Evolutionary conservation across 1,284 basidiomycete genomes (phyloP), one percentile per base, ranked within the genome.

Genomic region (Ganoderma lucidum): DNA sequence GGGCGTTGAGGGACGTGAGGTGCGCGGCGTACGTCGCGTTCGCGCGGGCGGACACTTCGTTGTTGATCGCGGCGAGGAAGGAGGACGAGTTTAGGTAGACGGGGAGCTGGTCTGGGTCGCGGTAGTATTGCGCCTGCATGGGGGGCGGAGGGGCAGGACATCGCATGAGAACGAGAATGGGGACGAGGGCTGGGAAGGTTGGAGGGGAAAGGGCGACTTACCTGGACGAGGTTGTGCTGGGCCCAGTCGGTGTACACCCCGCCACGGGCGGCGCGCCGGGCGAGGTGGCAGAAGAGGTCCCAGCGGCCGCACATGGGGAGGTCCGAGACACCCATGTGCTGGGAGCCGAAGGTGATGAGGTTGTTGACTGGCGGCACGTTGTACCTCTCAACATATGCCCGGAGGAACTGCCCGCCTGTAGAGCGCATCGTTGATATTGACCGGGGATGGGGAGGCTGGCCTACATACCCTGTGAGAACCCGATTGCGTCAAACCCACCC

Each of bases 371-470:
- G 89, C 0, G 94, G 95, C 15, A 83, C 82, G 77, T 96, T 95
- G 81, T 93, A 96, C 61, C 90, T 86, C 78, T 99, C 94, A 19
- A 95, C 90, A 73, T 97, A 96, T 41, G 92, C 96, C 15, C 97
- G 89, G 53, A 99, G 85, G 80, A 98, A 97, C 75, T 98, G 95
- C 1, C 97, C 97, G 44, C 89, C 83, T 84, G 48, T 30, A 37
- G 74, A 63, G 23, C 10, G 10, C 10, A 28, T 3, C 70, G 74
- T 9, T 72, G 74, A 67, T 76, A 75, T 28, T 8, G 32, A 60
- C 48, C 35, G 32, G 30, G 10, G 6, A 41, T 62, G 9, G 9
- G 35, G 19, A 32, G 61, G 32, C 60, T 63, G 23, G 2, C 9
- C 10, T n/a, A 51, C 68, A 44, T 45, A 88, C 94, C 96, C 87